Evolutionary conservation across 1,139 yeast species (phyloP), one percentile per base, ranked within the genome.

Genomic region (Yamadazyma trypodendri): DNA sequence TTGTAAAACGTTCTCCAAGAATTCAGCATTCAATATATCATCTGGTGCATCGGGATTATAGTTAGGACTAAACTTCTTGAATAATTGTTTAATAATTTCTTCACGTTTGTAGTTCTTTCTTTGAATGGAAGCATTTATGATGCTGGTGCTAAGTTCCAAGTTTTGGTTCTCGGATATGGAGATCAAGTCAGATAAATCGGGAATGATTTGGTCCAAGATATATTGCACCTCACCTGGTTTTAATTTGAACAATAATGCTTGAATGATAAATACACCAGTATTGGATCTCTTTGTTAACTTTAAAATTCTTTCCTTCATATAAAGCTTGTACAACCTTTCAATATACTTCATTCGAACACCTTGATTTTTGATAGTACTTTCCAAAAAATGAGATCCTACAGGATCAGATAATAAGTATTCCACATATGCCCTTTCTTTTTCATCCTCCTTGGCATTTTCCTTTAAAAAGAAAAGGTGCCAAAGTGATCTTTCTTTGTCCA

Each of bases 301-400:
- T 39, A 77, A 69, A 10, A 88, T 65, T 45, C 95, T 69, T 31
- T 81, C 84, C 44, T 77, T 77, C 81, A 90, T 87, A 63, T 89
- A 87, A 9, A 77, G 58, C 35, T 65, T 68, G 62, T 81, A 87
- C 36, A 90, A 61, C 50, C 95, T 75, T 49, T 82, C 85, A 31
- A 84, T 76, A 52, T 79, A 79, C 49, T 79, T 82, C 43, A 77
- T 63, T 48, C 94, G 80, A 35, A 84, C 84, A 12, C 76, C 75
- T 38, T 75, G 77, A 42, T 68, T 65, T 35, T 75, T 77, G 37
- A 90, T 69, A 16, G 81, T 75, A 14, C 82, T 74, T 60, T 90
- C 90, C 30, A 90, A 68, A 64, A 90, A 89, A 61, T 89, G 97
- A 1, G 95, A 84, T 1, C 97, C 98, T 12, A 89, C 88, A 1